Conservation (phyloP, 768 basidiomycete genomes). For the Mycena kentingensis region DNA sequence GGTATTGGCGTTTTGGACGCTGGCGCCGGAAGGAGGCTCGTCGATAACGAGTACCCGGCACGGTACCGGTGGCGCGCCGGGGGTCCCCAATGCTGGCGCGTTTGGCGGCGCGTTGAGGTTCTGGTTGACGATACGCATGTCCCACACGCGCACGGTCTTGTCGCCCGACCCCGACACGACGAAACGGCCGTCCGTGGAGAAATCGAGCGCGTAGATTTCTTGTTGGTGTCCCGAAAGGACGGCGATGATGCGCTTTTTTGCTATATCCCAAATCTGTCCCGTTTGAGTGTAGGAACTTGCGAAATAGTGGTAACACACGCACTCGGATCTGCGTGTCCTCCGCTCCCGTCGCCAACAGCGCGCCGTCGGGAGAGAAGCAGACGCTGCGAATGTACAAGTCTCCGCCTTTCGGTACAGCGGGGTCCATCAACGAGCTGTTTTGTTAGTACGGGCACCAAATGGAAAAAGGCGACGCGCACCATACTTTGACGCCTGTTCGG, state of each 20-base stretch:
- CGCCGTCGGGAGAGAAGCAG: conserved; percentile 81
- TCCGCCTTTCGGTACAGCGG: conserved; percentile 22
- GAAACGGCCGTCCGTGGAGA: conserved; percentile 69
- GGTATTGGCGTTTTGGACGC: conserved; percentile 16
- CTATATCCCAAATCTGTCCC: conserved; percentile 77
- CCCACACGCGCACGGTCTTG: conserved; percentile 33
- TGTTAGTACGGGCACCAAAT: conserved; percentile 55
- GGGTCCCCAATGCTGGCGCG: conserved; percentile 35
- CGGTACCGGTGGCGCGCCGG: conserved; percentile 53
- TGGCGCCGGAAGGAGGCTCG: conserved; percentile 32
- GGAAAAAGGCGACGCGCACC: conserved; percentile 53
- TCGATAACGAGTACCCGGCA: conserved; percentile 33
- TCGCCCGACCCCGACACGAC: conserved; percentile 79
- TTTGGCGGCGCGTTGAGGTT: too few species aligned
- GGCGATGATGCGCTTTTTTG: conserved; percentile 64
- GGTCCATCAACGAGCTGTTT: conserved; percentile 21
- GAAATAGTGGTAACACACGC: conserved; percentile 25
- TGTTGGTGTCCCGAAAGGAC: conserved; percentile 77
- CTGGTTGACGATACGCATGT: conserved; percentile 25
- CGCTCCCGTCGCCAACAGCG: conserved; percentile 77
- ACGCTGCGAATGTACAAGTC: conserved; percentile 76
- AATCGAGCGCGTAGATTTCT: conserved; percentile 84
- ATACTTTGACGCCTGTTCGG: conserved; percentile 70
- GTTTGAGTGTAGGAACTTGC: conserved; percentile 26
- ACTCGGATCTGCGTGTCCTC: conserved; percentile 83